Evolutionary conservation across 2,329 filamentous ascomycete genomes (phyloP).

Genomic region (Lasiodiplodia sp.): DNA sequence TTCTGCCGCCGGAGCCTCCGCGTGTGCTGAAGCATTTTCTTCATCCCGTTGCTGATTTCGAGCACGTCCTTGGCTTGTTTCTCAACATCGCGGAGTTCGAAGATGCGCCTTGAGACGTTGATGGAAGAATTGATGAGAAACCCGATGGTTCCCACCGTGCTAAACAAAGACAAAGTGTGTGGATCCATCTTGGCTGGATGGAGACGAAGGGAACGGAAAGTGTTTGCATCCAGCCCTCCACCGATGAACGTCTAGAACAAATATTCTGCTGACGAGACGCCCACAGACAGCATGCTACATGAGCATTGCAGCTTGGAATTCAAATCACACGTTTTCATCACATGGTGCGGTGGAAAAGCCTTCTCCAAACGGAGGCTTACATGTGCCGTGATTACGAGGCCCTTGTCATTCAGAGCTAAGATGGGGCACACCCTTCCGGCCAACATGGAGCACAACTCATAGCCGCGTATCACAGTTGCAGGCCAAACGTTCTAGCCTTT

Average conservation of each 20-base stretch:
- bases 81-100: constrained; percentile 33
- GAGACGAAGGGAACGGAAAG: background rate
- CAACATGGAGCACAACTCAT: background rate
- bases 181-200: background rate
- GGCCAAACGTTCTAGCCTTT: background rate
- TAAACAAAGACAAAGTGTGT: background rate
- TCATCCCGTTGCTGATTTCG: constrained; percentile 31
- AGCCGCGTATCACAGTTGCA: background rate
- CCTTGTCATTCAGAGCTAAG: background rate
- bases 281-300: background rate
- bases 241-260: background rate
- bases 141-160: background rate
- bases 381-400: constrained; percentile 8
- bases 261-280: background rate
- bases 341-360: background rate
- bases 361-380: background rate
- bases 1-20: constrained; percentile 31
- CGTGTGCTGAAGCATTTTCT: constrained; percentile 29
- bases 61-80: constrained; percentile 32
- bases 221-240: background rate
- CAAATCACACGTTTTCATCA: background rate
- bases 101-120: constrained; percentile 26
- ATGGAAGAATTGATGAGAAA: constrained; percentile 3
- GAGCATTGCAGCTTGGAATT: background rate
- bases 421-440: too few species aligned